phyloP scores from a whole-genome alignment of 2,329 filamentous ascomycete genomes.

The Neobulgaria alba region DNA sequence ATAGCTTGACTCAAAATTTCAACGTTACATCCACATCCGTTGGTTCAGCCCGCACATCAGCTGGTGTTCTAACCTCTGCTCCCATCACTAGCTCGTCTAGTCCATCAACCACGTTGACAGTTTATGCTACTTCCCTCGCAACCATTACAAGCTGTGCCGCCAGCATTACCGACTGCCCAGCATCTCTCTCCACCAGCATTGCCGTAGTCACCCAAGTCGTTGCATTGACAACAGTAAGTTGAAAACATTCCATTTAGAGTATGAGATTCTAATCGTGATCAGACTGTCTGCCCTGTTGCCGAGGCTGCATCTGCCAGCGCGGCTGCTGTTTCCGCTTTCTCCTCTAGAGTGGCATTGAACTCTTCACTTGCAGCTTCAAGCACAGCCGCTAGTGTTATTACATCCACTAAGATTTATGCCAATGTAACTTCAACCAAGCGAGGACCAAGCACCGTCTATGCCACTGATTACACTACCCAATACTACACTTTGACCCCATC shows the following conservation, averaged over 20 bases:
- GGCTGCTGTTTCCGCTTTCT: not conserved
- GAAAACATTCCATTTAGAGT: not conserved
- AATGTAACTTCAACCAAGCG: not conserved
- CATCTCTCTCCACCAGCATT: conserved; percentile 15
- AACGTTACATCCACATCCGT: not conserved
- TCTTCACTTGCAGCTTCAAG: not conserved
- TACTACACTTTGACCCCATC: not conserved
- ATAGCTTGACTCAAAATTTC: not conserved
- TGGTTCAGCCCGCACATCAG: not conserved
- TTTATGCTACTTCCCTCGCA: conserved; percentile 29
- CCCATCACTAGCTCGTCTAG: not conserved
- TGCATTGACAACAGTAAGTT: conserved; percentile 33
- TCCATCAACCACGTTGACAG: conserved; percentile 30
- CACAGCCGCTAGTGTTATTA: conserved; percentile 1
- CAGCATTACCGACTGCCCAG: conserved; percentile 35
- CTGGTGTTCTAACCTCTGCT: not conserved
- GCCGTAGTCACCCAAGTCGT: conserved; percentile 33
- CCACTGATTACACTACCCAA: not conserved
- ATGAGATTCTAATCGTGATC: conserved; percentile 4
- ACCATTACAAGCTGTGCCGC: conserved; percentile 33
- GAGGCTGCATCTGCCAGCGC: conserved; percentile 32
- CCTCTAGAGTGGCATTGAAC: too few species aligned
- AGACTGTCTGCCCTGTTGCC: conserved; percentile 40
- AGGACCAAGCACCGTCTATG: not conserved
- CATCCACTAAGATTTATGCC: not conserved